Evolutionary conservation across 192 early-diverging fungal species (phyloP).

Genomic region (Chytriomyces confervae): DNA sequence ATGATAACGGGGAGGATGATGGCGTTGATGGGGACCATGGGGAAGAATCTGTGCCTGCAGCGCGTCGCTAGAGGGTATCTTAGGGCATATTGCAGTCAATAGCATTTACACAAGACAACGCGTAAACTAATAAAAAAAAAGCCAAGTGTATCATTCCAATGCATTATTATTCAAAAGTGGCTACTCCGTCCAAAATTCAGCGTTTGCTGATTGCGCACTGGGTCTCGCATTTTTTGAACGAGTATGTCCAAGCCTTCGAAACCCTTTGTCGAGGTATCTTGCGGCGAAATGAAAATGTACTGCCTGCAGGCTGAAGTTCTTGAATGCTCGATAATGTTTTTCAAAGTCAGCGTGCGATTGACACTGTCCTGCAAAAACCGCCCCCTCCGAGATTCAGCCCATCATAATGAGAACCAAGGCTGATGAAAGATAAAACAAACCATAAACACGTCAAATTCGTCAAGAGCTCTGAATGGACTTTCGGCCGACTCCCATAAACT

Average conservation of each 20-base stretch:
- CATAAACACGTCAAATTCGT: slow-evolving; percentile 97
- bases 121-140: too few species aligned
- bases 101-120: too few species aligned
- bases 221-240: background rate
- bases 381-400: too few species aligned
- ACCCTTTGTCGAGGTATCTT: slow-evolving; percentile 60
- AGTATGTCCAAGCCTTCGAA: background rate
- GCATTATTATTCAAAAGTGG: background rate
- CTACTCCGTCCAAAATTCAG: background rate
- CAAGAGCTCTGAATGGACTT: slow-evolving; percentile 82
- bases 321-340: slow-evolving; percentile 81
- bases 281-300: slow-evolving; percentile 91
- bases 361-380: slow-evolving; percentile 72
- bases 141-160: background rate
- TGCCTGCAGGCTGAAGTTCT: slow-evolving; percentile 61
- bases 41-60: too few species aligned
- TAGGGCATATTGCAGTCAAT: too few species aligned
- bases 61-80: too few species aligned
- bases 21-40: too few species aligned
- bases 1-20: too few species aligned
- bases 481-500: slow-evolving; percentile 87
- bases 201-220: background rate
- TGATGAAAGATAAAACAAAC: slow-evolving; percentile 21
- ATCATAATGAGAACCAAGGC: background rate
- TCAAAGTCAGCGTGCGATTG: slow-evolving; percentile 79